Conservation (phyloP, 2,329 filamentous ascomycete genomes). For the Alternaria sp. region DNA sequence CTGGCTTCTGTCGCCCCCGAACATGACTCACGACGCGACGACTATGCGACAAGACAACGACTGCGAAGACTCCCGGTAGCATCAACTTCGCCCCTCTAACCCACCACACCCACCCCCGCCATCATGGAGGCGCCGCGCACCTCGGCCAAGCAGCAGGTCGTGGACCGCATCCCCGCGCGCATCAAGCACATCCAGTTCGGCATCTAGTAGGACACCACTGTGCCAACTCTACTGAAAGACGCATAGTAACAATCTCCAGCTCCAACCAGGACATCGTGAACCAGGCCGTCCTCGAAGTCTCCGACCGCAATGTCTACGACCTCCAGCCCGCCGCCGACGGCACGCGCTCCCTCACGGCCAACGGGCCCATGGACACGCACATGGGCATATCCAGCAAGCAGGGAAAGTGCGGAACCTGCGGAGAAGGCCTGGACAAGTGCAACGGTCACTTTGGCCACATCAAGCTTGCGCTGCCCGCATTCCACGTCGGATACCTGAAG, state of each 20-base stretch:
- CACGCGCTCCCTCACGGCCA: slow-evolving; percentile 72
- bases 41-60: slow-evolving; percentile 25
- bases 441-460: slow-evolving; percentile 97
- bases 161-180: slow-evolving; percentile 86
- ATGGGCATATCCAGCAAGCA: slow-evolving; percentile 89
- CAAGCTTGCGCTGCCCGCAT: slow-evolving; percentile 86
- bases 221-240: neutral
- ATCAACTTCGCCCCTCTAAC: neutral
- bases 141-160: slow-evolving; percentile 81
- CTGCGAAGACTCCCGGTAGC: slow-evolving; percentile 13
- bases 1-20: slow-evolving; percentile 10
- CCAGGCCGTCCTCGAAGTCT: slow-evolving; percentile 92
- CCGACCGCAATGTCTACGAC: slow-evolving; percentile 93
- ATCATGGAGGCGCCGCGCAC: slow-evolving; percentile 35
- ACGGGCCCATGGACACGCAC: slow-evolving; percentile 88
- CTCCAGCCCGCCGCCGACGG: slow-evolving; percentile 70
- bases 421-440: slow-evolving; percentile 80
- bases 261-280: slow-evolving; percentile 95
- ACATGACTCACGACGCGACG: slow-evolving; percentile 35
- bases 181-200: slow-evolving; percentile 95
- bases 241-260: slow-evolving; percentile 55
- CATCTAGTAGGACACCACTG: slow-evolving; percentile 68
- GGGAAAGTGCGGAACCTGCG: slow-evolving; percentile 82
- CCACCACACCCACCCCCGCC: slow-evolving; percentile 11
- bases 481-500: slow-evolving; percentile 95